These are phyloP conservation scores for Lindgomyces ingoldianus DNA, from an alignment of 495 filamentous ascomycete genomes.

Conservation along the genomic window DNA sequence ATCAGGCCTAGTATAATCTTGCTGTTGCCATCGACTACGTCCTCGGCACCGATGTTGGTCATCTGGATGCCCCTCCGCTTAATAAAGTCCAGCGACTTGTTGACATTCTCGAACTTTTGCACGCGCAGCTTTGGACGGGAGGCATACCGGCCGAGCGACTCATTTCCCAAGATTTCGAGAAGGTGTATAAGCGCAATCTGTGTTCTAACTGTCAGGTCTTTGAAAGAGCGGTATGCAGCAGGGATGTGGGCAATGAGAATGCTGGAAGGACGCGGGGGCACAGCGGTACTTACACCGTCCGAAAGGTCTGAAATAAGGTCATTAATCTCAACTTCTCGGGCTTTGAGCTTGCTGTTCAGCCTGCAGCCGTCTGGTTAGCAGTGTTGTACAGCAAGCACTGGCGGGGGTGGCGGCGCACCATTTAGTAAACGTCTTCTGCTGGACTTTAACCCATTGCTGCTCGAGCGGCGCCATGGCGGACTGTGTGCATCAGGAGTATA, in stretches of 20 bases:
- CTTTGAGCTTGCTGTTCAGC: constrained; percentile 92
- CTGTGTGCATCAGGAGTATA: constrained; percentile 19
- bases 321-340: constrained; percentile 70
- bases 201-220: background rate
- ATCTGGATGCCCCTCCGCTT: constrained; percentile 88
- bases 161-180: constrained; percentile 88
- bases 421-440: constrained; percentile 99
- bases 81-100: constrained; percentile 90
- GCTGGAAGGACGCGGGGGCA: constrained; percentile 3
- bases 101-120: constrained; percentile 98
- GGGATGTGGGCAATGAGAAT: background rate
- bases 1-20: constrained; percentile 97
- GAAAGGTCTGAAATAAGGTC: constrained; percentile 86
- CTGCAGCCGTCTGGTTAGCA: constrained; percentile 48
- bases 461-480: constrained; percentile 63
- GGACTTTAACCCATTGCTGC: constrained; percentile 93
- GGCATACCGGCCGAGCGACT: constrained; percentile 95
- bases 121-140: constrained; percentile 93
- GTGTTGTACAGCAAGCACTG: constrained; percentile 16
- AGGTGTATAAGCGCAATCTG: constrained; percentile 94
- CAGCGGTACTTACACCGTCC: constrained; percentile 71
- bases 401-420: constrained; percentile 58
- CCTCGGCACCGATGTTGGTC: constrained; percentile 97
- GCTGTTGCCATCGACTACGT: constrained; percentile 95
- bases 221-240: background rate